Evolutionary conservation across 2,329 filamentous ascomycete genomes (phyloP).

Genomic region (Sporothrix protearum): DNA sequence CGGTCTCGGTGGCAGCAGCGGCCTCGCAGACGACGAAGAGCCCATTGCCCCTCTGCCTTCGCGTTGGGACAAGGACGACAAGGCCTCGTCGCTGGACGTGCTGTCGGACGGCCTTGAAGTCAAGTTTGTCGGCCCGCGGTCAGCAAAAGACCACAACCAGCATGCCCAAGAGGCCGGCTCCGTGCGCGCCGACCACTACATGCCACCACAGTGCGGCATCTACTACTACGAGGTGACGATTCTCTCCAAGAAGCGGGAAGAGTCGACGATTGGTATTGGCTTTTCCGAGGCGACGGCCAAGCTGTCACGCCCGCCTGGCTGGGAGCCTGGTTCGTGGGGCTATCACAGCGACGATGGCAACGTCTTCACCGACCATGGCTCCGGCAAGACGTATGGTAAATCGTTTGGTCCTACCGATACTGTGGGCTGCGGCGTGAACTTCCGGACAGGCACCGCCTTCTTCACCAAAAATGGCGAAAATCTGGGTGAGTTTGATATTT

Average conservation of each 20-base stretch:
- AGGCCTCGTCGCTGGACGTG: slow-evolving; percentile 69
- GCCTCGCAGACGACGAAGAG: slow-evolving; percentile 52
- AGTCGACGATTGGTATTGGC: slow-evolving; percentile 62
- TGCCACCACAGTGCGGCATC: slow-evolving; percentile 85
- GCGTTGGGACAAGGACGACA: slow-evolving; percentile 78
- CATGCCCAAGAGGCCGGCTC: slow-evolving; percentile 72
- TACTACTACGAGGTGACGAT: slow-evolving; percentile 83
- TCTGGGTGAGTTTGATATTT: slow-evolving; percentile 44
- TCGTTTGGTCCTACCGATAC: slow-evolving; percentile 55
- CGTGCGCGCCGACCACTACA: slow-evolving; percentile 77
- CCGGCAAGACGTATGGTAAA: slow-evolving; percentile 56
- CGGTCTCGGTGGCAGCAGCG: background rate
- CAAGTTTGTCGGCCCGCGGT: slow-evolving; percentile 44
- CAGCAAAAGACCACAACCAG: slow-evolving; percentile 46
- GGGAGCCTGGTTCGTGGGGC: slow-evolving; percentile 65
- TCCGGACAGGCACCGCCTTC: slow-evolving; percentile 60
- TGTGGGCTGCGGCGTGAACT: slow-evolving; percentile 65
- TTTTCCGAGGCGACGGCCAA: slow-evolving; percentile 55
- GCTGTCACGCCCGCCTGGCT: slow-evolving; percentile 58
- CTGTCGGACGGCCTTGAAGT: slow-evolving; percentile 70
- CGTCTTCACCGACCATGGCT: slow-evolving; percentile 54
- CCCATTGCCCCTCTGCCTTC: slow-evolving; percentile 67
- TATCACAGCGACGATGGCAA: slow-evolving; percentile 68
- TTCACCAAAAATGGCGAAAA: slow-evolving; percentile 63
- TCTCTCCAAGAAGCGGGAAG: slow-evolving; percentile 49